A percentile compares a stretch with the other conserved stretches of the same genome.
These are phyloP conservation scores for Psidium friedrichsthalianum DNA, from an alignment of 345 rosid species.

Conservation along the genomic window DNA sequence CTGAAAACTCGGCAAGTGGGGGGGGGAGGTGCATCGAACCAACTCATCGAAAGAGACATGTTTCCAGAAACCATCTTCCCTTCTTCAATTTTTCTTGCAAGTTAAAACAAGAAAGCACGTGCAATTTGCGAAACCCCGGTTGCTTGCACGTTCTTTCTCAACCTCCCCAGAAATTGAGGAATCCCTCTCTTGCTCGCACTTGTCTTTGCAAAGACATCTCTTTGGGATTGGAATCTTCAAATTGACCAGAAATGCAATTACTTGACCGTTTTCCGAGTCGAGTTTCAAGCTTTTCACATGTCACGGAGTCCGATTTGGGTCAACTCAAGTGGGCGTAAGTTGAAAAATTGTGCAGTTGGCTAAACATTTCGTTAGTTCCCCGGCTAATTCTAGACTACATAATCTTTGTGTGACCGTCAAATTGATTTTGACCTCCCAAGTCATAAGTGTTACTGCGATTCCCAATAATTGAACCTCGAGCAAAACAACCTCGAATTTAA, in stretches of 20 bases:
- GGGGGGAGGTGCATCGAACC: background rate
- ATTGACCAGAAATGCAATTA: background rate
- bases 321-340: background rate
- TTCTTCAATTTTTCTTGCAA: background rate
- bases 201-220: background rate
- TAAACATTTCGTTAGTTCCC: background rate
- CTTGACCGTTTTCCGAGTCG: background rate
- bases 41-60: background rate
- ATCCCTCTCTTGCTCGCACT: background rate
- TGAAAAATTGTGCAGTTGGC: background rate
- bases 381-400: no score
- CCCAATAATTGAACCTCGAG: background rate
- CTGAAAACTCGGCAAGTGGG: background rate
- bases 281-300: background rate
- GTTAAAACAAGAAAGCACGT: background rate
- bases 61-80: background rate
- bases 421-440: no score
- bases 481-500: background rate
- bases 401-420: no score
- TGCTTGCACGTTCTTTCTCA: background rate
- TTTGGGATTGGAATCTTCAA: background rate
- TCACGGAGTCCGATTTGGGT: background rate
- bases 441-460: background rate
- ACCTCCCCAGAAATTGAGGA: accelerated
- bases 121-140: background rate